Percentiles rank a stretch among this genome's conserved stretches.
Evolutionary conservation across 352 stramenopile species (phyloP).

Genomic region (Aphanomyces cochlioides): DNA sequence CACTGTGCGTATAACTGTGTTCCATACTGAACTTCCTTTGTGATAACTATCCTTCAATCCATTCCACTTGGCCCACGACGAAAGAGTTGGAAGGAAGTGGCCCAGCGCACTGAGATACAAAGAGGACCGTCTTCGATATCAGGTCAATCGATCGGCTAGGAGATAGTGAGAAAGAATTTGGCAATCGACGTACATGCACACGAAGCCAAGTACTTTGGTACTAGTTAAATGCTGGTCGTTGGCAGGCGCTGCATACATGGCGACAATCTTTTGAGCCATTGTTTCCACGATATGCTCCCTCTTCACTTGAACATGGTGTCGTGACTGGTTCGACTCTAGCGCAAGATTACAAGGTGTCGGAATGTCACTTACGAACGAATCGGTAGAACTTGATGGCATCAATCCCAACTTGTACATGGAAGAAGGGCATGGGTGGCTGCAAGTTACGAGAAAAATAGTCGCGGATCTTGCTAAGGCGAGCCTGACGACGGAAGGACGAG

Average conservation of each 20-base stretch:
- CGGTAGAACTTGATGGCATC: not conserved
- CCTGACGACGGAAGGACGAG: not conserved
- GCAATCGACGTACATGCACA: not conserved
- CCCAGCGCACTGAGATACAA: not conserved
- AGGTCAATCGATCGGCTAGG: not conserved
- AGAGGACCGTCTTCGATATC: not conserved
- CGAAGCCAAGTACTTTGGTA: not conserved
- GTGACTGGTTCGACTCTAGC: not conserved
- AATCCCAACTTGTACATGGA: not conserved
- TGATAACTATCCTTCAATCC: not conserved
- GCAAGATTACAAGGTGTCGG: not conserved
- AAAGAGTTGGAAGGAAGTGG: conserved; percentile 3
- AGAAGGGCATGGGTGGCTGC: not conserved
- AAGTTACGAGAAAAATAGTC: not conserved
- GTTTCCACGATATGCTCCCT: not conserved
- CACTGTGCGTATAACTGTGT: too few relatives aligned
- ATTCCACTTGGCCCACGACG: not conserved
- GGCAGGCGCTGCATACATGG: not conserved
- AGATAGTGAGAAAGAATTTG: not conserved
- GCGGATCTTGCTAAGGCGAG: not conserved
- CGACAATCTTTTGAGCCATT: not conserved
- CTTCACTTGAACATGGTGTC: not conserved
- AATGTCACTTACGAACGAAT: conserved; percentile 1
- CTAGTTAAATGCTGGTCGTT: not conserved
- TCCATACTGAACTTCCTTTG: too few relatives aligned